These are phyloP conservation scores for Melampsora larici-populina DNA, from an alignment of 1,284 basidiomycete genomes.

Conservation along the genomic window DNA sequence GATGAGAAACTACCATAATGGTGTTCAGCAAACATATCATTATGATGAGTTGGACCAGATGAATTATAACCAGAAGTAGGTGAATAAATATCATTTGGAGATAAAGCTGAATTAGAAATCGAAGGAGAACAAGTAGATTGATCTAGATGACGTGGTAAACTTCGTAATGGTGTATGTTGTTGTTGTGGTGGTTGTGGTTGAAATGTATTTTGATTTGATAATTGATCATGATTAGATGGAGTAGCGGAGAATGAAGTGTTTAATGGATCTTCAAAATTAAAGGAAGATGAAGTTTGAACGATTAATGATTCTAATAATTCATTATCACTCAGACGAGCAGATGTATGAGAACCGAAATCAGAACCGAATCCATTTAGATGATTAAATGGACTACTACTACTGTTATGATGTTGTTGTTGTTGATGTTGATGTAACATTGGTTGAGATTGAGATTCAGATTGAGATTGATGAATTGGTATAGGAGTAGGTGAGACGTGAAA, in stretches of 20 bases:
- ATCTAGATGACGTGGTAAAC: neutral
- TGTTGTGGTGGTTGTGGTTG: neutral
- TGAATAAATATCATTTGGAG: constrained; percentile 10
- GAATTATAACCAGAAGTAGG: neutral
- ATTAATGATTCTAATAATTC: too few relatives aligned
- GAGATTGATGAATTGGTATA: too few relatives aligned
- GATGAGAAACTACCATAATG: neutral
- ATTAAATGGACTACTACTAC: too few relatives aligned
- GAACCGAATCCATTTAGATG: too few relatives aligned
- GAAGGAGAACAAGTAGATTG: neutral
- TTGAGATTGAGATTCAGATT: too few relatives aligned
- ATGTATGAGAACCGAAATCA: too few relatives aligned
- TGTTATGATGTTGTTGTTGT: too few relatives aligned
- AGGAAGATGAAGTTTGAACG: too few relatives aligned
- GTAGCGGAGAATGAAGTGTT: neutral
- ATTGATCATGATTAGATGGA: neutral
- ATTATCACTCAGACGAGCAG: too few relatives aligned
- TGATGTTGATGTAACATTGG: too few relatives aligned
- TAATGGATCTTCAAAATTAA: too few relatives aligned
- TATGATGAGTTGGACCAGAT: neutral
- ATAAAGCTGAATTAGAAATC: neutral
- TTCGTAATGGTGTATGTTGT: neutral
- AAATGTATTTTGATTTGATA: neutral
- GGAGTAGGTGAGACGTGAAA: neutral
- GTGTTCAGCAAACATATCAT: neutral